Percentiles rank a stretch among this genome's conserved stretches.
Evolutionary conservation across 768 basidiomycete species (phyloP).

Genomic region (Xanthoconium purpureum): DNA sequence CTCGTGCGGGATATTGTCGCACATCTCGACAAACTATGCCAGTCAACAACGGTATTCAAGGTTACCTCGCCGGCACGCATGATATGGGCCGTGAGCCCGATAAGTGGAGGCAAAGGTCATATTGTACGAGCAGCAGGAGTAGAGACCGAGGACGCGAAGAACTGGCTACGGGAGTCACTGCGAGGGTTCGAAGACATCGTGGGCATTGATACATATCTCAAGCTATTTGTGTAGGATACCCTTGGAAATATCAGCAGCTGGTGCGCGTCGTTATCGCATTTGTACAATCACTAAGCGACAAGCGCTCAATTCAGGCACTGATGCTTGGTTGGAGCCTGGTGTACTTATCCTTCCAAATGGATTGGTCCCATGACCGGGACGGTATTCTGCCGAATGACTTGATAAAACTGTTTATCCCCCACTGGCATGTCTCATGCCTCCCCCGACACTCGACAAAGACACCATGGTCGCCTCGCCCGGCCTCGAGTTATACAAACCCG

Average conservation of each 20-base stretch:
- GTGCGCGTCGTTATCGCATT: neutral
- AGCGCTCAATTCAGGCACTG: neutral
- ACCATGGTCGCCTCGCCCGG: neutral
- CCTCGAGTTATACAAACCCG: slow-evolving; percentile 42
- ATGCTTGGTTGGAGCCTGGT: too few relatives aligned
- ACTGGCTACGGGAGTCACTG: slow-evolving; percentile 63
- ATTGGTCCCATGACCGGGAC: neutral
- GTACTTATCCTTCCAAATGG: neutral
- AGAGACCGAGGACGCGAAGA: slow-evolving; percentile 72
- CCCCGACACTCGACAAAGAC: neutral
- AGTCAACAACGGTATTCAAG: slow-evolving; percentile 61
- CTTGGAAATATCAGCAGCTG: neutral
- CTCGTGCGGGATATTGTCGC: slow-evolving; percentile 45
- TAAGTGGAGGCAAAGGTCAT: slow-evolving; percentile 46
- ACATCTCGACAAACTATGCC: slow-evolving; percentile 48
- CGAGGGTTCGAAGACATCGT: slow-evolving; percentile 48
- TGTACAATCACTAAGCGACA: neutral
- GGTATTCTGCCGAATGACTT: too few relatives aligned
- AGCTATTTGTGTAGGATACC: slow-evolving; percentile 48
- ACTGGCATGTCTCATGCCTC: neutral
- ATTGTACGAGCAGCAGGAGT: slow-evolving; percentile 72
- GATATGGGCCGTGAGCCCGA: slow-evolving; percentile 77
- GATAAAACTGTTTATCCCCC: too few relatives aligned
- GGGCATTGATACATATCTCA: slow-evolving; percentile 62
- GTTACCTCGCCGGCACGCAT: slow-evolving; percentile 50